Percentiles rank a stretch among this genome's conserved stretches.
These are phyloP conservation scores for Ogataea philodendri DNA, from an alignment of 805 yeast genomes.

Conservation along the genomic window DNA sequence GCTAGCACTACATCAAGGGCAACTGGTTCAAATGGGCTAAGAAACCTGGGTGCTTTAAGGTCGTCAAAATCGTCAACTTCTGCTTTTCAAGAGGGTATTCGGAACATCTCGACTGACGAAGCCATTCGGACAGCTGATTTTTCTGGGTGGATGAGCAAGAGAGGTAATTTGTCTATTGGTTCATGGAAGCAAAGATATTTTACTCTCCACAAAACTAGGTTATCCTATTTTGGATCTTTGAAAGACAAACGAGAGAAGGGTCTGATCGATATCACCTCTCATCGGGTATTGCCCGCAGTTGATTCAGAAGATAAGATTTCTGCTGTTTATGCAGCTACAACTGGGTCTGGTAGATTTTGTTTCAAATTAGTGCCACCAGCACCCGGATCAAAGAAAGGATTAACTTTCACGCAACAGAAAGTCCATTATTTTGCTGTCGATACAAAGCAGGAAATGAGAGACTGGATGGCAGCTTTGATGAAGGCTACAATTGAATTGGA, in stretches of 20 bases:
- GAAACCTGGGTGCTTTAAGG: constrained; percentile 42
- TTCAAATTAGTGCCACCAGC: constrained; percentile 95
- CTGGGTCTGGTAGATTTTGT: constrained; percentile 91
- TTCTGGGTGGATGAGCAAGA: constrained; percentile 96
- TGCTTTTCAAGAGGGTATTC: constrained; percentile 86
- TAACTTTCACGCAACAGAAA: constrained; percentile 94
- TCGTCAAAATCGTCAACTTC: constrained; percentile 60
- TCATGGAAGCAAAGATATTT: constrained; percentile 89
- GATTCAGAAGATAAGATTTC: constrained; percentile 75
- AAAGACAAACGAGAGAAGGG: constrained; percentile 87
- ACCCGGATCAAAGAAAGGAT: constrained; percentile 92
- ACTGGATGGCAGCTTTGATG: constrained; percentile 92
- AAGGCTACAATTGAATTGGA: constrained; percentile 96
- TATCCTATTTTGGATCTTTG: constrained; percentile 79
- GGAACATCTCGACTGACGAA: constrained; percentile 69
- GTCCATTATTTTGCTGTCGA: constrained; percentile 97
- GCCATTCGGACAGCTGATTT: constrained; percentile 72
- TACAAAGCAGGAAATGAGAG: constrained; percentile 83
- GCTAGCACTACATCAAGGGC: constrained; percentile 50
- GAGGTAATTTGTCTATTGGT: constrained; percentile 80
- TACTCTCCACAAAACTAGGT: constrained; percentile 86
- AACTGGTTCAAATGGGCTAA: constrained; percentile 34
- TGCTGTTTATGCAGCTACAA: constrained; percentile 85
- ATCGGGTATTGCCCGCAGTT: constrained; percentile 77
- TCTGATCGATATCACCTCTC: constrained; percentile 92